Conservation (phyloP, 2,329 filamentous ascomycete species). For the Aspergillus brasiliensis region DNA sequence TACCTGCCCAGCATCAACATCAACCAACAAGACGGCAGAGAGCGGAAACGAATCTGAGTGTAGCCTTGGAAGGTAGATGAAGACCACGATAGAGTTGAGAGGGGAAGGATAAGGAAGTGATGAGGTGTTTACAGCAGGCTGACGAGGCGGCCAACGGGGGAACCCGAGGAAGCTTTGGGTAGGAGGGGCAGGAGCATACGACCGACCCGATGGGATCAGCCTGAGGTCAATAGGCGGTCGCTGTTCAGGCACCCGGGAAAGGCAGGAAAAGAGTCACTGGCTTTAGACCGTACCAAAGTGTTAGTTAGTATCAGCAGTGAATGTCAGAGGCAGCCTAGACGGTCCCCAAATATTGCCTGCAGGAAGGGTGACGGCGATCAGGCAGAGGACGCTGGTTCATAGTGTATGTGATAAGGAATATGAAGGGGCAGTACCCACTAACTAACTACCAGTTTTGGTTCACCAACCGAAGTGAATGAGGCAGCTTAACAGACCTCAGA, state of each 20-base stretch:
- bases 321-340: not conserved
- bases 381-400: not conserved
- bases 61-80: not conserved
- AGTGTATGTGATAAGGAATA: slow-evolving; percentile 4
- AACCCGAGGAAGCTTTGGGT: slow-evolving; percentile 7
- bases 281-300: not conserved
- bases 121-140: slow-evolving; percentile 2
- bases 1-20: not conserved
- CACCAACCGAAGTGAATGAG: not conserved
- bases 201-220: slow-evolving; percentile 20
- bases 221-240: slow-evolving; percentile 22
- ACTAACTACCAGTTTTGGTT: too few species aligned
- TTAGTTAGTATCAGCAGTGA: not conserved
- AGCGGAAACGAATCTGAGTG: not conserved
- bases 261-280: slow-evolving; percentile 1
- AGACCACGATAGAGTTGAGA: not conserved
- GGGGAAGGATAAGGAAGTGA: slow-evolving; percentile 2
- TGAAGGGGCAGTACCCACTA: not conserved
- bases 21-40: not conserved
- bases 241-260: slow-evolving; percentile 20
- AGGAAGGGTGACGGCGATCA: not conserved
- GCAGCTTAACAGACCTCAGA: not conserved
- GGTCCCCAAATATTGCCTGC: not conserved
- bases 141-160: slow-evolving; percentile 16
- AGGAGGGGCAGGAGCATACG: slow-evolving; percentile 19